Conservation (phyloP, 139 green algal species). For the Spirogloea muscicola region DNA sequence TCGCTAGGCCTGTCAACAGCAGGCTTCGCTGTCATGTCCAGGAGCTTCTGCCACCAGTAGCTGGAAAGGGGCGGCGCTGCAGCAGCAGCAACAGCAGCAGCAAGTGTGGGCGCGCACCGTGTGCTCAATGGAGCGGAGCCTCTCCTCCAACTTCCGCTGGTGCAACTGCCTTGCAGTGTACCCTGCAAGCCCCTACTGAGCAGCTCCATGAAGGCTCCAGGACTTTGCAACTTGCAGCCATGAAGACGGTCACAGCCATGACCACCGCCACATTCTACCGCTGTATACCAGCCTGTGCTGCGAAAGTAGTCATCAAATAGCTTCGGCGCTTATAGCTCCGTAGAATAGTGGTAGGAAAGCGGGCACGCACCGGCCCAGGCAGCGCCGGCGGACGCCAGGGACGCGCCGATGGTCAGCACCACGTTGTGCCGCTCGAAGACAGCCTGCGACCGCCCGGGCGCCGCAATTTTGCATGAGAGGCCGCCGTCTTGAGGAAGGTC, state of each 20-base stretch:
- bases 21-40: not conserved
- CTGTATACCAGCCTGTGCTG: too few relatives aligned
- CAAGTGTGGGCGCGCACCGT: conserved; percentile 9
- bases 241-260: too few relatives aligned
- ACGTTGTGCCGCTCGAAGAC: conserved; percentile 20
- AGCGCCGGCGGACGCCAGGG: conserved; percentile 10
- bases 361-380: conserved; percentile 16
- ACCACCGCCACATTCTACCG: too few relatives aligned
- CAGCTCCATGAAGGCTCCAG: too few relatives aligned
- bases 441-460: conserved; percentile 12
- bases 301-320: too few relatives aligned
- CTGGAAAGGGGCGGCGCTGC: too few relatives aligned
- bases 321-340: too few relatives aligned
- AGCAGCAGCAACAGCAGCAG: not conserved
- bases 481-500: too few relatives aligned
- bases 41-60: not conserved
- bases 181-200: conserved; percentile 4
- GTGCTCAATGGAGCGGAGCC: conserved; percentile 19
- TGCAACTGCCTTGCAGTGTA: conserved; percentile 22
- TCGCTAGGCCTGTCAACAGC: not conserved
- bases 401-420: conserved; percentile 14
- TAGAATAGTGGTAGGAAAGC: too few relatives aligned
- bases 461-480: too few relatives aligned
- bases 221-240: too few relatives aligned
- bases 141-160: conserved; percentile 21